Evolutionary conservation across 208 protist genomes (phyloP).

Genomic region (Crithidia acanthocephali): DNA sequence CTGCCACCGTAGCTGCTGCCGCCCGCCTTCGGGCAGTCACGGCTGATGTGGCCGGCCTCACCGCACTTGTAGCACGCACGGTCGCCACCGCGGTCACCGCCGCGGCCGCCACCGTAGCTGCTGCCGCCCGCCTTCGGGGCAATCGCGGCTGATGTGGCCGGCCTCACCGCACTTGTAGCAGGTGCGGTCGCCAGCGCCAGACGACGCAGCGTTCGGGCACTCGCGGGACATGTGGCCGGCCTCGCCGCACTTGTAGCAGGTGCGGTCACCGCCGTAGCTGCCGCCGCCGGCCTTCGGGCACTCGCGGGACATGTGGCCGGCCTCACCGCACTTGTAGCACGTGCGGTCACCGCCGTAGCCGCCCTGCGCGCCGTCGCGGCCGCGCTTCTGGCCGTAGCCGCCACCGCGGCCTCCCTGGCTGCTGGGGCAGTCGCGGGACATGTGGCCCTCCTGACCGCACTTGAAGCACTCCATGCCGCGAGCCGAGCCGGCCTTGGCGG

Average conservation of each 20-base stretch:
- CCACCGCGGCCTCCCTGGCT: conserved; percentile 47
- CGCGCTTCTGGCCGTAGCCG: conserved; percentile 68
- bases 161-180: conserved; percentile 88
- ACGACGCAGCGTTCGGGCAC: conserved; percentile 55
- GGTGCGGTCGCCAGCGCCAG: conserved; percentile 52
- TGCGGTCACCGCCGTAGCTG: conserved; percentile 52
- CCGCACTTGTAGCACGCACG: conserved; percentile 85
- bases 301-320: conserved; percentile 81
- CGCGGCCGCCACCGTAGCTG: conserved; percentile 32
- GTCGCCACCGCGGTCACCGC: conserved; percentile 40
- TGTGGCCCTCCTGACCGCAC: conserved; percentile 77
- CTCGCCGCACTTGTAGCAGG: conserved; percentile 82
- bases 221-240: conserved; percentile 82
- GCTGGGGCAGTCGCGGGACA: conserved; percentile 80
- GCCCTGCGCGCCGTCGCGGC: conserved; percentile 51
- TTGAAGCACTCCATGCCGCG: conserved; percentile 71
- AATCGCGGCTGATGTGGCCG: conserved; percentile 86
- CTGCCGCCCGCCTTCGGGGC: conserved; percentile 57
- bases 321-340: conserved; percentile 89
- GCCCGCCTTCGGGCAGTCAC: conserved; percentile 77
- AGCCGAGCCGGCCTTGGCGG: conserved; percentile 45
- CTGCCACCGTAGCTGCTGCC: conserved; percentile 32
- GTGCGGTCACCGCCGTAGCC: conserved; percentile 63
- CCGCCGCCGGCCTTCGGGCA: conserved; percentile 66
- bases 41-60: conserved; percentile 75